phyloP scores from a whole-genome alignment of 2,329 filamentous ascomycete genomes.

The Camillea tinctor region DNA sequence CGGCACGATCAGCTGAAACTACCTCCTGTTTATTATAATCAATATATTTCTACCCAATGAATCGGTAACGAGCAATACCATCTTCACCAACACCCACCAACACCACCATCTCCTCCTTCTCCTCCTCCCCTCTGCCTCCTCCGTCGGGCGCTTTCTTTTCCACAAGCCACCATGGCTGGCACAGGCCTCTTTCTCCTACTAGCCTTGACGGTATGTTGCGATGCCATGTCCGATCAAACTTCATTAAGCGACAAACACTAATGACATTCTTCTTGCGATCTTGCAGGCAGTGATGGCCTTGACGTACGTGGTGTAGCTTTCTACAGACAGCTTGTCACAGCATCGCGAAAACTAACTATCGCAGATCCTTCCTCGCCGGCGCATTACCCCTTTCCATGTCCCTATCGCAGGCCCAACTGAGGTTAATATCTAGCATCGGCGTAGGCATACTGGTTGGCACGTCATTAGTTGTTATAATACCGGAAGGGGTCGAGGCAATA shows the following conservation, averaged over 20 bases:
- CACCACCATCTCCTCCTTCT: too few relatives aligned
- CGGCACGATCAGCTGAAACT: not conserved
- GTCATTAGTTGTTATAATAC: conserved; percentile 94
- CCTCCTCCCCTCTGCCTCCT: too few relatives aligned
- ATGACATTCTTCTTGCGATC: conserved; percentile 10
- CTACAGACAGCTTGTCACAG: conserved; percentile 4
- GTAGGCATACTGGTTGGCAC: conserved; percentile 94
- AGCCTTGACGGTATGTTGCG: conserved; percentile 32
- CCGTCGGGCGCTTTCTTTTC: conserved; percentile 11
- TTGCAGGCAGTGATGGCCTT: conserved; percentile 37
- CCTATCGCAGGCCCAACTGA: conserved; percentile 81
- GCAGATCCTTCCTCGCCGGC: conserved; percentile 89
- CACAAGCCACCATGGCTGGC: conserved; percentile 27
- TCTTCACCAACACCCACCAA: too few relatives aligned
- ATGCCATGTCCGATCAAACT: not conserved
- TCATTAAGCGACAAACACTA: conserved; percentile 13
- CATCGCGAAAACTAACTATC: conserved; percentile 19
- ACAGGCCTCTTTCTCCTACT: conserved; percentile 36
- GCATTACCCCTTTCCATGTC: conserved; percentile 86
- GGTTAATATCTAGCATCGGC: conserved; percentile 86
- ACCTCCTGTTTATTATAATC: conserved; percentile 4
- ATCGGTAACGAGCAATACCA: conserved; percentile 21
- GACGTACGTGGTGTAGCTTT: conserved; percentile 28
- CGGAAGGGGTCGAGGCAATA: conserved; percentile 90
- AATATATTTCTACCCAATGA: conserved; percentile 19